Conservation (phyloP, 2,329 filamentous ascomycete genomes). For the Xylaria sp. region DNA sequence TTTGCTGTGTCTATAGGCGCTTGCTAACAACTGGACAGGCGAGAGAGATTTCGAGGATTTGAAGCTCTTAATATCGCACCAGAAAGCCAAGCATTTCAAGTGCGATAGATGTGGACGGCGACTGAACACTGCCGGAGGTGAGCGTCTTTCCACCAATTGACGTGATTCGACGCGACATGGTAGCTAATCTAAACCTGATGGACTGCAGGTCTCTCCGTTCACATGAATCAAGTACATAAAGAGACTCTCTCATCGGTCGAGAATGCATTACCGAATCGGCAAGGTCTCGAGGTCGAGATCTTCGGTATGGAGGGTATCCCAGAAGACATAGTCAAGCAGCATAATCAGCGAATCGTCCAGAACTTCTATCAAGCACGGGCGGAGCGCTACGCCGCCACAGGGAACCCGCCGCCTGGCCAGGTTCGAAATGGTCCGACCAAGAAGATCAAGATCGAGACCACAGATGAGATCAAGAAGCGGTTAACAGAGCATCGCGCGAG, state of each 20-base stretch:
- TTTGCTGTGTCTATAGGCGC: constrained; percentile 6
- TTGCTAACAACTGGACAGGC: constrained; percentile 47
- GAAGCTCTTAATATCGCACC: constrained; percentile 94
- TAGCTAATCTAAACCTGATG: constrained; percentile 18
- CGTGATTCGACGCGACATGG: neutral
- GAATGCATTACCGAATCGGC: constrained; percentile 85
- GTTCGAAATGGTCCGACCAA: constrained; percentile 67
- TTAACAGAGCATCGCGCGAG: constrained; percentile 76
- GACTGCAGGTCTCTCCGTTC: constrained; percentile 79
- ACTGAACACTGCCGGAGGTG: constrained; percentile 93
- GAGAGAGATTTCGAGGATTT: constrained; percentile 98
- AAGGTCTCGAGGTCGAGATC: constrained; percentile 88
- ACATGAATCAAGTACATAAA: constrained; percentile 99
- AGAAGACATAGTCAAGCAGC: constrained; percentile 77
- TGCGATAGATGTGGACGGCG: constrained; percentile 88
- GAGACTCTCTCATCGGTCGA: constrained; percentile 85
- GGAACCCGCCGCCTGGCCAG: constrained; percentile 75
- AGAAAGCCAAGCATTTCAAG: constrained; percentile 99
- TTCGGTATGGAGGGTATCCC: constrained; percentile 98
- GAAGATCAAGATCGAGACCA: constrained; percentile 72
- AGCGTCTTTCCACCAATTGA: constrained; percentile 34
- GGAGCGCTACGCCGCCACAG: constrained; percentile 78
- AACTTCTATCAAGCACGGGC: constrained; percentile 85
- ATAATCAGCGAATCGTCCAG: constrained; percentile 83
- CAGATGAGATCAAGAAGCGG: constrained; percentile 78